Evolutionary conservation across 768 basidiomycete species (phyloP), one percentile per base, ranked within the genome.

Genomic region (Calocybe indica): DNA sequence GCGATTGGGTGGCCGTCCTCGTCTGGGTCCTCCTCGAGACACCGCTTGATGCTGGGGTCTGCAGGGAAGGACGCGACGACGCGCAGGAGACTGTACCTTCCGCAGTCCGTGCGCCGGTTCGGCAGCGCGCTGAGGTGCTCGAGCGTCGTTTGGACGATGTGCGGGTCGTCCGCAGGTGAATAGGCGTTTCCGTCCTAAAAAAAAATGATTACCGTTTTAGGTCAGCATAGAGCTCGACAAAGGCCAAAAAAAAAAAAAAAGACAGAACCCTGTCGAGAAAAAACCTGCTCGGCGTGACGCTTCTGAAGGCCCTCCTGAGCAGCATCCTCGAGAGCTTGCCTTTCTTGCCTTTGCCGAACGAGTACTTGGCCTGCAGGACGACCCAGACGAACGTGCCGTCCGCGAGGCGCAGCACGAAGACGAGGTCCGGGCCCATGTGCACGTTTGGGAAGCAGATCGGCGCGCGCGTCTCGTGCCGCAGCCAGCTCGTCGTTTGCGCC

Each of bases 31-130:
- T 70, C 68, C n/a, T 62, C 60, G 3, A 64, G 33, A 43, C 67
- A 69, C 7, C 70, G 58, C 47, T 70, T 69, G 42, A 73, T 57
- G 12, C 62, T 62, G 2, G 67, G 54, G 3, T 66, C 60, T 1
- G 72, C 71, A 14, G 72, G 71, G 53, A 72, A 73, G 1, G 71
- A 70, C 0, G 62, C 69, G 6, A 74, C 49, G 5, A 69, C 65
- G 12, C 72, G 68, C n/a, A 73, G 50, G 5, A 74, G 58, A 50
- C 69, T 67, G 54, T 68, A 72, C 47, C 54, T 59, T n/a, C 72
- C 72, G 5, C 60, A 62, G 37, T 72, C 70, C 8, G 47, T 38
- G 11, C 68, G 64, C n/a, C 60, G 54, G 32, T 62, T 48, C 6
- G 72, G 72, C 6, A 73, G 59, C 5, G 52, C 49, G 3, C 54